phyloP scores from a whole-genome alignment of 2,329 filamentous ascomycete genomes.

The Apiospora sp. region DNA sequence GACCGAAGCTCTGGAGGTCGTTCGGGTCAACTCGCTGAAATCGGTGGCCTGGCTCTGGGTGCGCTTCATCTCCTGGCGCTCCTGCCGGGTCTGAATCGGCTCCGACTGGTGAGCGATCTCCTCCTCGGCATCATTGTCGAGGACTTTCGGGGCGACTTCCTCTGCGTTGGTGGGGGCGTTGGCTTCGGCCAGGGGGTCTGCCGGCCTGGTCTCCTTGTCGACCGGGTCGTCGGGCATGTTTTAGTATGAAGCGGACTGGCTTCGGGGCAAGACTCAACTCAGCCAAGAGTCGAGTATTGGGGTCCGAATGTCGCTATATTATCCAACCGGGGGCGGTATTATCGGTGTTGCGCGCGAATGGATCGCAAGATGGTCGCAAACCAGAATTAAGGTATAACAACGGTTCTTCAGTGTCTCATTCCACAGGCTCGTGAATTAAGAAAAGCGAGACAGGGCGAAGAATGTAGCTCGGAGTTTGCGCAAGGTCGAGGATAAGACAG shows the following conservation, averaged over 20 bases:
- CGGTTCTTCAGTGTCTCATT: not conserved
- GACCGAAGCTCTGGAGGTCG: conserved; percentile 44
- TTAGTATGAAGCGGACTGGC: not conserved
- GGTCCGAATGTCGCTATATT: conserved; percentile 17
- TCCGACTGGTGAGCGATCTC: conserved; percentile 39
- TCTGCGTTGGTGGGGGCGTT: conserved; percentile 34
- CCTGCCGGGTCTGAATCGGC: conserved; percentile 37
- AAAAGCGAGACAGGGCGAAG: conserved; percentile 20
- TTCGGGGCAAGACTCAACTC: conserved; percentile 23
- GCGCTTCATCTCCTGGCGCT: conserved; percentile 47
- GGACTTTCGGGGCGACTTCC: conserved; percentile 30
- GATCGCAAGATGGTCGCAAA: not conserved
- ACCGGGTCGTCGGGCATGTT: conserved; percentile 39
- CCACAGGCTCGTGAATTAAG: not conserved
- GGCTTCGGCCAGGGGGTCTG: conserved; percentile 35
- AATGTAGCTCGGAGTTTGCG: conserved; percentile 9
- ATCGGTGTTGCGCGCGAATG: not conserved
- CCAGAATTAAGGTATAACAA: not conserved
- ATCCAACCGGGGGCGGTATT: not conserved
- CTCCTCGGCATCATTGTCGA: conserved; percentile 38
- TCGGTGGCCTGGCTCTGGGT: conserved; percentile 63
- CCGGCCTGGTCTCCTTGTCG: conserved; percentile 38
- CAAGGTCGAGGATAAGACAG: conserved; percentile 18
- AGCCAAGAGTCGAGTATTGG: conserved; percentile 21
- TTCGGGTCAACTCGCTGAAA: conserved; percentile 56